A percentile compares a stretch with the other conserved stretches of the same genome.
Evolutionary conservation across 2,329 filamentous ascomycete genomes (phyloP).

Genomic region (Lecanosticta acicola): DNA sequence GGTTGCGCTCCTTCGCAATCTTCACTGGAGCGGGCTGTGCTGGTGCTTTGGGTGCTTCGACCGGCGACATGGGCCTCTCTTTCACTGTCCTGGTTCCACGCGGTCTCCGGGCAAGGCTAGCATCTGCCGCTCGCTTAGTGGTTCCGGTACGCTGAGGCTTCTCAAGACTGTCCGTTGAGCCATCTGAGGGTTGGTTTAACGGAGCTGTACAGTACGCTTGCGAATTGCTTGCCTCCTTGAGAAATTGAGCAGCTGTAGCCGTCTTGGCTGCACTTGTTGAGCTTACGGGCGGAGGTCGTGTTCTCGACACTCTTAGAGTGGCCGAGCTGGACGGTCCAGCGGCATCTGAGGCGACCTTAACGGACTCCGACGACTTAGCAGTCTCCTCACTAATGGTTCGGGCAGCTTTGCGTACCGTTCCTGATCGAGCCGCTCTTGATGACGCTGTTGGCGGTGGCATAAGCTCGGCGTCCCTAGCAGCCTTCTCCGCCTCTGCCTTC

Average conservation of each 20-base stretch:
- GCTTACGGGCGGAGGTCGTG: conserved; percentile 15
- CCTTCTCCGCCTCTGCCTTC: conserved; percentile 13
- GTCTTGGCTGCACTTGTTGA: conserved; percentile 15
- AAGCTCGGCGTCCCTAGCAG: conserved; percentile 28
- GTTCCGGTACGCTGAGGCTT: conserved; percentile 24
- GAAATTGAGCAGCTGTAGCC: conserved; percentile 13
- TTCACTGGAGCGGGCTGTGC: conserved; percentile 16
- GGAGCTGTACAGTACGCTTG: conserved; percentile 23
- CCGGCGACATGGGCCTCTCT: conserved; percentile 25
- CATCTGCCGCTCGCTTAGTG: conserved; percentile 31
- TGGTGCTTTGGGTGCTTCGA: conserved; percentile 9
- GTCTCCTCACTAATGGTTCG: conserved; percentile 33
- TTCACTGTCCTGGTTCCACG: conserved; percentile 22
- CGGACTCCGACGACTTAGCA: conserved; percentile 23
- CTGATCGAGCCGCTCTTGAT: conserved; percentile 23
- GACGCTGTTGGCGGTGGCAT: conserved; percentile 28
- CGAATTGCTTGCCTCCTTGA: conserved; percentile 23
- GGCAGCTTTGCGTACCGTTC: conserved; percentile 26
- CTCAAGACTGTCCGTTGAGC: conserved; percentile 22
- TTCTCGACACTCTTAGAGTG: conserved; percentile 20
- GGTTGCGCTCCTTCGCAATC: conserved; percentile 18
- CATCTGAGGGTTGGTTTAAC: conserved; percentile 11
- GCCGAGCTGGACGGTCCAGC: conserved; percentile 13
- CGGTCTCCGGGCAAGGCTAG: conserved; percentile 34
- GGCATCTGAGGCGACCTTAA: conserved; percentile 23